Conservation (phyloP, 352 stramenopile species). For the Phytophthora pistaciae region DNA sequence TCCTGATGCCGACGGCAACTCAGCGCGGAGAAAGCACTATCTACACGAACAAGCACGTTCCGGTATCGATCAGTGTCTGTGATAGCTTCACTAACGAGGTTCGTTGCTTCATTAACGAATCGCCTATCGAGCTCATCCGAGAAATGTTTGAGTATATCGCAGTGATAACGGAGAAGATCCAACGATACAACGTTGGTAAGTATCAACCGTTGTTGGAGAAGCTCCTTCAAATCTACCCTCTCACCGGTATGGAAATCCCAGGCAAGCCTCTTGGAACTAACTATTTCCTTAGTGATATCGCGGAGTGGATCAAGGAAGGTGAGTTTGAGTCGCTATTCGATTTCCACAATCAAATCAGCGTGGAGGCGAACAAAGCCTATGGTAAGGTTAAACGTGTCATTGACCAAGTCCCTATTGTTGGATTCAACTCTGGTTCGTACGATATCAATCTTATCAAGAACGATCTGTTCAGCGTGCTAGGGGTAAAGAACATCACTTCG, state of each 20-base stretch:
- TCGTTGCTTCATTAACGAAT: slow-evolving; percentile 7
- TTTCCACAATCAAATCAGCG: slow-evolving; percentile 1
- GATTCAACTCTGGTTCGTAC: slow-evolving; percentile 36
- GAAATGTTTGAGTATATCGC: slow-evolving; percentile 12
- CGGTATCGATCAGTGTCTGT: neutral
- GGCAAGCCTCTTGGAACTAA: neutral
- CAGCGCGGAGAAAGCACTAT: neutral
- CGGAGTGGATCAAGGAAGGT: slow-evolving; percentile 7
- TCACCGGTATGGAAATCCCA: slow-evolving; percentile 10
- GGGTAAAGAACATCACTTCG: slow-evolving; percentile 17
- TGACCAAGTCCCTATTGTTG: slow-evolving; percentile 19
- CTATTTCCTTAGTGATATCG: neutral
- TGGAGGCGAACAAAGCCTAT: slow-evolving; percentile 7
- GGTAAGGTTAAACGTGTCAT: neutral
- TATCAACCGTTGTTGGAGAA: slow-evolving; percentile 1
- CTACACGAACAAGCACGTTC: neutral
- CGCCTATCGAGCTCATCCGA: neutral
- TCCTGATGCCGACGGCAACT: neutral
- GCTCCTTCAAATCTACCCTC: slow-evolving; percentile 1
- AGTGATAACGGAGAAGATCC: neutral
- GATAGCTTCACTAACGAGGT: slow-evolving; percentile 10
- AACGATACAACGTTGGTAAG: slow-evolving; percentile 5
- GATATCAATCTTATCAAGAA: slow-evolving; percentile 47
- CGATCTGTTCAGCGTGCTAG: slow-evolving; percentile 25
- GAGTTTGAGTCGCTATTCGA: slow-evolving; percentile 1